phyloP scores from a whole-genome alignment of 371 early-diverging fungal species.

The Lichtheimia ramosa region DNA sequence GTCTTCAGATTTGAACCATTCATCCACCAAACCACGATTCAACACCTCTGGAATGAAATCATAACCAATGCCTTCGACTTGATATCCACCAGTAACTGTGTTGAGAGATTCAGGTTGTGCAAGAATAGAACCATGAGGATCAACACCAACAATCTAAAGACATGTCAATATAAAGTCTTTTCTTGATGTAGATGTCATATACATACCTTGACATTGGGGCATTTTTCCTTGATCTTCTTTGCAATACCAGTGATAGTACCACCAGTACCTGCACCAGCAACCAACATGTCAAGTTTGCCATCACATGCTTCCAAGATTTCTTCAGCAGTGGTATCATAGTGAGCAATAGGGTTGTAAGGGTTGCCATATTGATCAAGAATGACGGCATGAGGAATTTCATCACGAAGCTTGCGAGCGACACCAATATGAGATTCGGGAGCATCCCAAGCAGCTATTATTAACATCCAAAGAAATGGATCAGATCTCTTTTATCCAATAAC shows the following conservation, averaged over 20 bases:
- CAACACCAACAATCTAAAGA: slow-evolving; percentile 86
- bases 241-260: slow-evolving; percentile 97
- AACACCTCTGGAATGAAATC: slow-evolving; percentile 95
- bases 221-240: slow-evolving; percentile 89
- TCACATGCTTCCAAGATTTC: slow-evolving; percentile 85
- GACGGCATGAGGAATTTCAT: slow-evolving; percentile 92
- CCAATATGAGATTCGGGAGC: slow-evolving; percentile 96
- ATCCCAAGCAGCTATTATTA: slow-evolving; percentile 84
- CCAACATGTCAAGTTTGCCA: slow-evolving; percentile 94
- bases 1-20: slow-evolving; percentile 94
- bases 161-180: background rate
- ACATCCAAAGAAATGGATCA: background rate
- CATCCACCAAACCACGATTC: slow-evolving; percentile 81
- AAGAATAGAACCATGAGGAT: slow-evolving; percentile 93
- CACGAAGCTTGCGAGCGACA: slow-evolving; percentile 89
- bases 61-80: slow-evolving; percentile 97
- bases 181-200: background rate
- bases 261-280: slow-evolving; percentile 96
- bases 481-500: background rate
- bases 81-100: slow-evolving; percentile 54
- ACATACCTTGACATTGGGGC: slow-evolving; percentile 77
- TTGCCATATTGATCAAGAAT: slow-evolving; percentile 96
- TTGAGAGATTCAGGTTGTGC: slow-evolving; percentile 88
- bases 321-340: slow-evolving; percentile 92
- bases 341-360: slow-evolving; percentile 95